These are phyloP conservation scores for Carex parvula DNA, from an alignment of 176 grass and related monocot species.

Conservation along the genomic window DNA sequence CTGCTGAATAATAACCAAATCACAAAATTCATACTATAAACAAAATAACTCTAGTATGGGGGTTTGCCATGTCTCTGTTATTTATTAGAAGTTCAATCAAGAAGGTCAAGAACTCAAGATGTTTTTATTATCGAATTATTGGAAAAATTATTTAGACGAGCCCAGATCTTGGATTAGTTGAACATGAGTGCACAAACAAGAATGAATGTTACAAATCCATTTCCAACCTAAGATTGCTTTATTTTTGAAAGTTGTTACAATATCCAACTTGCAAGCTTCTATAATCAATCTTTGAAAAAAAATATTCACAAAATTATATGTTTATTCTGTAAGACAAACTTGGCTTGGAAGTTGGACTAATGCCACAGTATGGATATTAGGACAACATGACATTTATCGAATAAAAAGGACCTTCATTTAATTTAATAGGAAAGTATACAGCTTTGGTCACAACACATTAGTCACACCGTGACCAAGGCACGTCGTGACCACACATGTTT, in stretches of 20 bases:
- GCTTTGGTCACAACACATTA: too few relatives aligned
- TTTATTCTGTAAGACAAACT: not conserved
- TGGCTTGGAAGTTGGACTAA: not conserved
- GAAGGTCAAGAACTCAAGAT: not conserved
- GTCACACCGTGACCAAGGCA: too few relatives aligned
- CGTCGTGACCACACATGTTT: too few relatives aligned
- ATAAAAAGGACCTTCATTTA: not conserved
- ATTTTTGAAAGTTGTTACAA: not conserved
- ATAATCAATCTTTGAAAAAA: not conserved
- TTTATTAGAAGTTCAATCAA: not conserved
- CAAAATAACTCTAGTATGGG: not conserved
- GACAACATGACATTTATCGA: not conserved
- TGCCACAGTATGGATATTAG: not conserved
- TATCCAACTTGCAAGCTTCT: not conserved
- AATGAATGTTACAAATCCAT: not conserved
- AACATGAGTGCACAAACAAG: not conserved
- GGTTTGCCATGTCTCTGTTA: not conserved
- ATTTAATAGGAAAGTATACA: not conserved
- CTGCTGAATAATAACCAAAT: not conserved
- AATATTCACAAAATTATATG: not conserved
- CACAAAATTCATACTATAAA: not conserved
- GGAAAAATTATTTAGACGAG: not conserved
- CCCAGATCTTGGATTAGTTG: not conserved
- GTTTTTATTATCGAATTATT: not conserved
- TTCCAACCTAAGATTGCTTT: not conserved